Conservation (phyloP, 2,329 filamentous ascomycete species). For the Alternaria triticina region DNA sequence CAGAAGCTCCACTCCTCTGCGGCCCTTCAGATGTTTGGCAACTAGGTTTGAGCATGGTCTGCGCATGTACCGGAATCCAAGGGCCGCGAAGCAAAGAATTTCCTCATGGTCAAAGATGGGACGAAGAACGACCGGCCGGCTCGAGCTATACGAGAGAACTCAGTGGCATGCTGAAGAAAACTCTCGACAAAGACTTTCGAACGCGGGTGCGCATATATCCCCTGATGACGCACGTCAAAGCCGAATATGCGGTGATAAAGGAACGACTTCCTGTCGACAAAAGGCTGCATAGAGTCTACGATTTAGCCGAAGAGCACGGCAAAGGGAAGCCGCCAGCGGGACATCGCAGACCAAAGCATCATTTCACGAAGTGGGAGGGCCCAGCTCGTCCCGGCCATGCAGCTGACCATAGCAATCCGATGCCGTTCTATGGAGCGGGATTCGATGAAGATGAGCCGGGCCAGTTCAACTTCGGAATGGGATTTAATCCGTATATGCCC, state of each 20-base stretch:
- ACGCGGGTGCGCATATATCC: slow-evolving; percentile 2
- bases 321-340: slow-evolving; percentile 3
- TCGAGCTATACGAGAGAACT: slow-evolving; percentile 12
- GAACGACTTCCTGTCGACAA: slow-evolving; percentile 2
- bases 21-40: slow-evolving; percentile 25
- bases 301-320: not conserved
- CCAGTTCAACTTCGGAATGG: not conserved
- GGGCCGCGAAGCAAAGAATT: slow-evolving; percentile 5
- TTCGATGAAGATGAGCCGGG: not conserved
- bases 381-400: not conserved
- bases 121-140: slow-evolving; percentile 9
- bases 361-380: not conserved
- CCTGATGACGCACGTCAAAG: not conserved
- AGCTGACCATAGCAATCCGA: not conserved
- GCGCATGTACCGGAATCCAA: slow-evolving; percentile 12
- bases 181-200: not conserved
- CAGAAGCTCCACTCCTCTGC: slow-evolving; percentile 18
- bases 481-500: not conserved
- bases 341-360: not conserved
- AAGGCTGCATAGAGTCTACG: not conserved
- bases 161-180: slow-evolving; percentile 4
- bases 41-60: slow-evolving; percentile 19
- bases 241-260: not conserved
- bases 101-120: slow-evolving; percentile 8
- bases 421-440: not conserved